These are phyloP conservation scores for Neobulgaria alba DNA, from an alignment of 2,329 filamentous ascomycete species.

Conservation along the genomic window DNA sequence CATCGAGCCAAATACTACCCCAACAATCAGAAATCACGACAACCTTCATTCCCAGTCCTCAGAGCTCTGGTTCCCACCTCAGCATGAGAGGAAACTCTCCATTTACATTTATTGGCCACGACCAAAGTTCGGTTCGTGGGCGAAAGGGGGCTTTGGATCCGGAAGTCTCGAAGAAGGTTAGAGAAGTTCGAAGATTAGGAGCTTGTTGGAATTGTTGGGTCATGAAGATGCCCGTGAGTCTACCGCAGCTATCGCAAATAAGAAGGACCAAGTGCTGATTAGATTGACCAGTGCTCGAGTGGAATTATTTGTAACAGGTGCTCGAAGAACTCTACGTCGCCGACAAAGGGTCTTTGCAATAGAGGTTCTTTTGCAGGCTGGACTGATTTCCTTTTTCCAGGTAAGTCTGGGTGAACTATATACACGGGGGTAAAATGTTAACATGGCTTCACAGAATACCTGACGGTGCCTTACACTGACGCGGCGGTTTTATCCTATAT, in stretches of 20 bases:
- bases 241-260: background rate
- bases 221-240: slow-evolving; percentile 17
- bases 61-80: no score
- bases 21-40: no score
- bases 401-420: slow-evolving; percentile 1
- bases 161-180: slow-evolving; percentile 10
- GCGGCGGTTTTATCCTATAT: slow-evolving; percentile 6
- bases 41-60: no score
- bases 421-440: background rate
- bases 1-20: no score
- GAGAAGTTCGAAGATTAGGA: slow-evolving; percentile 16
- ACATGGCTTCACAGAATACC: slow-evolving; percentile 5
- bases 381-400: slow-evolving; percentile 11
- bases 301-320: slow-evolving; percentile 14
- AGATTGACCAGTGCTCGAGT: slow-evolving; percentile 12
- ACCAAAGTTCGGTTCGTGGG: background rate
- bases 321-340: slow-evolving; percentile 3
- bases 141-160: slow-evolving; percentile 14
- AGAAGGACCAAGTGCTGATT: background rate
- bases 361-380: slow-evolving; percentile 8
- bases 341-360: slow-evolving; percentile 8
- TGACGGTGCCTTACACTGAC: slow-evolving; percentile 8
- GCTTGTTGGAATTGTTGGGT: slow-evolving; percentile 22
- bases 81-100: background rate
- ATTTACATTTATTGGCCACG: background rate